Base-by-base conservation (phyloP, 345 rosid genomes). In the Rhizophora mangle region DNA sequence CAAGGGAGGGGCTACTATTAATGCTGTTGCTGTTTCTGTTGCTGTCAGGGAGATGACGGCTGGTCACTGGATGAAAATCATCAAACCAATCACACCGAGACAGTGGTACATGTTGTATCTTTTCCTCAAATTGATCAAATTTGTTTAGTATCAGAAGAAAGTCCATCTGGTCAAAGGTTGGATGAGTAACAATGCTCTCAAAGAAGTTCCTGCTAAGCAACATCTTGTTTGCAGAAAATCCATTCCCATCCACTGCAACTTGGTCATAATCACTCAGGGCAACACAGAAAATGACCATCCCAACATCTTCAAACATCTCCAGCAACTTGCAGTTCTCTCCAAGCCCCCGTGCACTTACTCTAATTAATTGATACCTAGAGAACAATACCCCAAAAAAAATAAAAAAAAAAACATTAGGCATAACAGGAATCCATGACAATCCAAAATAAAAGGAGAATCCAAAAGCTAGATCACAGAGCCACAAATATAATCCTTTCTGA, bases 291-390 rank as follows among this genome's bases (percentile, higher is more conserved):
- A 82, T 78, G 66, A 87, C 82, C 20, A 80, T 86, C 56, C 87
- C 76, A 49, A 79, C 82, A 10, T 87, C 89, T 80, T 85, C 89
- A 64, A 87, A 87, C 92, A 87, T 87, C 69, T 82, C 87, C 72
- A 87, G 74, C 92, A 87, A 85, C 72, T 87, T 87, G 72, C 85
- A 83, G 8, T 87, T 84, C 20, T 85, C 86, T 37, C 73, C 71
- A 77, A 85, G 70, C 63, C 87, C 92, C 63, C 79, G 85, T 30
- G 92, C 68, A 70, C 81, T 79, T 73, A 85, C 67, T 67, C 87
- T 82, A 55, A 87, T 85, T 9, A 87, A 78, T 72, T 85, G 87
- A 72, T 80, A 87, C 79, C 92, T 87, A 68, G 19, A 5, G 18
- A 43, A 15, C 4, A 53, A 60, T 26, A 68, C 39, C 62, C 56